Conservation (phyloP, 495 filamentous ascomycete genomes). For the Saxophila tyrrhenica region DNA sequence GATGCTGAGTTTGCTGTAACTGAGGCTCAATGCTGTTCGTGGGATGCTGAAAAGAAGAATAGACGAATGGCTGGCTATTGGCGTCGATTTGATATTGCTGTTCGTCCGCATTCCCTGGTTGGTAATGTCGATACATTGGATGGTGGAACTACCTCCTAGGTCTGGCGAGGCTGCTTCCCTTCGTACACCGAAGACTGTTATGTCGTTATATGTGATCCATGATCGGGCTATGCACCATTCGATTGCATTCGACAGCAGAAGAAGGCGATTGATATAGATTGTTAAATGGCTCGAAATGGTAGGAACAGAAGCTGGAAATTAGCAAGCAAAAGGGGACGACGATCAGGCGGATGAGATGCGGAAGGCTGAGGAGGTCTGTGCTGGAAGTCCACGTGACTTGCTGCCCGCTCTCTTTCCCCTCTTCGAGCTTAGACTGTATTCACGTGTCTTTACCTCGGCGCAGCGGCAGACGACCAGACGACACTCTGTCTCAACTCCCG, state of each 20-base stretch:
- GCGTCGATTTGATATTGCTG: slow-evolving; percentile 7
- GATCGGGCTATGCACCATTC: too few relatives aligned
- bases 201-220: too few relatives aligned
- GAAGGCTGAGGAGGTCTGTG: background rate
- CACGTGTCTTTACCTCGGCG: too few relatives aligned
- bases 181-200: too few relatives aligned
- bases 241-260: background rate
- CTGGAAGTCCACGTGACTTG: background rate
- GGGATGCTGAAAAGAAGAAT: background rate
- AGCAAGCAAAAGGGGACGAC: background rate
- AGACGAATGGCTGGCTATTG: background rate
- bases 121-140: slow-evolving; percentile 6
- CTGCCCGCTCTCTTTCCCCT: too few relatives aligned
- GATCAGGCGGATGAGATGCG: background rate
- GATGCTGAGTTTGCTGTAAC: background rate
- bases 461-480: too few relatives aligned
- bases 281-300: background rate
- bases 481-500: background rate
- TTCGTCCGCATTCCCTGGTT: slow-evolving; percentile 5
- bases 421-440: too few relatives aligned
- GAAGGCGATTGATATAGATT: background rate
- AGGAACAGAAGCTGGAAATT: too few relatives aligned
- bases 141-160: background rate
- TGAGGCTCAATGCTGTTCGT: background rate
- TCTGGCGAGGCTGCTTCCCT: too few relatives aligned